Conservation (phyloP, 225 moss, liverwort and hornwort species). For the Pleurozium schreberi region DNA sequence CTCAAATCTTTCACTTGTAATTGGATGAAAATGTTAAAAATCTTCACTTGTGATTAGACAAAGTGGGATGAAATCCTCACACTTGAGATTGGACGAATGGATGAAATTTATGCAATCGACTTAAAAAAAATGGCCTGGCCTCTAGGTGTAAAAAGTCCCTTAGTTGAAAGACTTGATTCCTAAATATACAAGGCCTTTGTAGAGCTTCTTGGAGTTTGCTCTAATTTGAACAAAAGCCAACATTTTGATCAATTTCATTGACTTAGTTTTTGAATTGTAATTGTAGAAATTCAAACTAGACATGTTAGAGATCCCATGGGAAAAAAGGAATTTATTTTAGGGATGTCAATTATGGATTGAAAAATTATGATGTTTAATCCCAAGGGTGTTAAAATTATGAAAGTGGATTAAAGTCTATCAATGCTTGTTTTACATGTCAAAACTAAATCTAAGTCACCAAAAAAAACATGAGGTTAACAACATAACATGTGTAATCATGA, state of each 20-base stretch:
- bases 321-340: no score
- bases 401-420: not conserved
- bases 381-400: rapidly evolving
- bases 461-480: rapidly evolving
- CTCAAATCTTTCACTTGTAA: no score
- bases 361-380: not conserved
- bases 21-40: no score
- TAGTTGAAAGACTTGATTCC: not conserved
- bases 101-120: no score
- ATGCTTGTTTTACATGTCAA: not conserved
- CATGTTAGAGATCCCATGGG: not conserved
- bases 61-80: no score
- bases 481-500: no score
- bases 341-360: not conserved
- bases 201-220: not conserved
- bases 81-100: no score
- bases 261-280: no score
- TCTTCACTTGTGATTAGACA: no score
- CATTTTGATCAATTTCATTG: not conserved
- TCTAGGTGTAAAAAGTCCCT: no score
- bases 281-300: rapidly evolving
- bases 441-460: no score
- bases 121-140: no score
- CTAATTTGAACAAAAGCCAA: rapidly evolving
- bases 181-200: not conserved